Conservation (phyloP, 2,329 filamentous ascomycete genomes). For the Akanthomyces dipterigenus region DNA sequence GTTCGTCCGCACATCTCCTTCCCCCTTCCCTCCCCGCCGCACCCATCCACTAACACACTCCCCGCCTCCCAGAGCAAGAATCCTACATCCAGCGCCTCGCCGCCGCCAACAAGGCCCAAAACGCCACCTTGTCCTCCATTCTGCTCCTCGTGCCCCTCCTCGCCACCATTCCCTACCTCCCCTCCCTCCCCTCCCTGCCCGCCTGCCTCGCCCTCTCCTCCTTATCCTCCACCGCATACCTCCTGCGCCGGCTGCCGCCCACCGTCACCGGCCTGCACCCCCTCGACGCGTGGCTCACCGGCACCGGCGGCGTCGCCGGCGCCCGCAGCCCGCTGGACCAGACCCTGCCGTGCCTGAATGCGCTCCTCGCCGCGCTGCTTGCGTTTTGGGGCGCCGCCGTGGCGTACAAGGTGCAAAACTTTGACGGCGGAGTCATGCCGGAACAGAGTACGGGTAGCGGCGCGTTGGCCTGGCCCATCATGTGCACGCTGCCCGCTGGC, state of each 20-base stretch:
- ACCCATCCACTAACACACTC: background rate
- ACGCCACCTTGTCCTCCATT: constrained; percentile 10
- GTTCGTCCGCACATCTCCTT: no score
- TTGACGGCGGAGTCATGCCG: background rate
- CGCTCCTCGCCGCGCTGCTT: constrained; percentile 48
- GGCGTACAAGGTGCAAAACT: constrained; percentile 22
- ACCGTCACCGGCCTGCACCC: constrained; percentile 44
- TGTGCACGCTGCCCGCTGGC: constrained; percentile 46
- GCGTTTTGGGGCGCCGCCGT: constrained; percentile 35
- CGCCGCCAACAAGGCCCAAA: constrained; percentile 3
- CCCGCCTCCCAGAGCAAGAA: constrained; percentile 8
- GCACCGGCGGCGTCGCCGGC: constrained; percentile 18
- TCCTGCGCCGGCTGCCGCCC: constrained; percentile 50
- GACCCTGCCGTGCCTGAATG: constrained; percentile 56
- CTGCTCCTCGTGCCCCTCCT: constrained; percentile 44
- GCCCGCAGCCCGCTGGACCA: constrained; percentile 41
- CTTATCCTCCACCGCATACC: constrained; percentile 55
- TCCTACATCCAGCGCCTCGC: constrained; percentile 10
- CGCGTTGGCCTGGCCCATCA: constrained; percentile 31
- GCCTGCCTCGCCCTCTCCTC: constrained; percentile 56
- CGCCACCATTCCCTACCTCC: constrained; percentile 31
- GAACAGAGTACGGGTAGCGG: constrained; percentile 15
- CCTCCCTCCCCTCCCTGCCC: constrained; percentile 34
- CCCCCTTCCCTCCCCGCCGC: background rate
- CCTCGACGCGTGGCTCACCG: constrained; percentile 38